Base-by-base conservation (phyloP, 2,329 filamentous ascomycete genomes). In the Cladosporium sp. region DNA sequence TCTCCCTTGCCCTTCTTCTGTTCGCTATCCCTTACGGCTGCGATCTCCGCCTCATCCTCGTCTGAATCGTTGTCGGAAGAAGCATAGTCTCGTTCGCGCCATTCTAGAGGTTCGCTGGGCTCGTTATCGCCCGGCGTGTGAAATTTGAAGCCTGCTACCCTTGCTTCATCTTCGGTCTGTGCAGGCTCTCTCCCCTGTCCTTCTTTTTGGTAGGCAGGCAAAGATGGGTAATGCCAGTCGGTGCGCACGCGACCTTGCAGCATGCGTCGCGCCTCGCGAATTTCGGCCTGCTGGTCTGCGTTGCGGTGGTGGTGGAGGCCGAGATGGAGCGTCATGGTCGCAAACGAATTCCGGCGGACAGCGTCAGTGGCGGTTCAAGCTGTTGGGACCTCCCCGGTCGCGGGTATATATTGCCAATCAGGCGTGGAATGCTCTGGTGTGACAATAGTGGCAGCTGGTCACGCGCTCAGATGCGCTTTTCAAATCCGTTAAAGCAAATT, bases 11-110 rank as follows among this genome's bases (percentile, higher is more conserved):
- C 61, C 58, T 46, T 60, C 32, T 43, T 57, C 33, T 42, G 55
- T 38, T 43, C 52, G 43, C 43, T 56, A 18, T 43, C 41, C 9
- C 52, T 55, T 6, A 56, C 49, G 3, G 43, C 54, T 3, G 46
- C 43, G 28, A 54, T 51, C 8, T 61, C 58, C 10, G 59, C 57
- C 8, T 53, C 59, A 43, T 69, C 65, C 4, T 59, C 59, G 3
- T 70, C 69, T 28, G 61, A 57, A 10, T 57, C 60, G 19, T 58
- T 59, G 18, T 62, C 60, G 40, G 48, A 50, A 9, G 48, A 50
- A 9, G 68, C 72, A 54, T 74, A 75, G 54, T 69, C 71, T 32
- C 74, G 70, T 58, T 74, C 72, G 33, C 72, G 66, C 63, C 74
- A 75, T 41, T 67, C 67, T 59, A 58, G 67, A 61, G 52, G 67